A percentile compares a stretch with the other conserved stretches of the same genome.
These are phyloP conservation scores for Entonaema liquescens DNA, from an alignment of 495 filamentous ascomycete species.

Conservation along the genomic window DNA sequence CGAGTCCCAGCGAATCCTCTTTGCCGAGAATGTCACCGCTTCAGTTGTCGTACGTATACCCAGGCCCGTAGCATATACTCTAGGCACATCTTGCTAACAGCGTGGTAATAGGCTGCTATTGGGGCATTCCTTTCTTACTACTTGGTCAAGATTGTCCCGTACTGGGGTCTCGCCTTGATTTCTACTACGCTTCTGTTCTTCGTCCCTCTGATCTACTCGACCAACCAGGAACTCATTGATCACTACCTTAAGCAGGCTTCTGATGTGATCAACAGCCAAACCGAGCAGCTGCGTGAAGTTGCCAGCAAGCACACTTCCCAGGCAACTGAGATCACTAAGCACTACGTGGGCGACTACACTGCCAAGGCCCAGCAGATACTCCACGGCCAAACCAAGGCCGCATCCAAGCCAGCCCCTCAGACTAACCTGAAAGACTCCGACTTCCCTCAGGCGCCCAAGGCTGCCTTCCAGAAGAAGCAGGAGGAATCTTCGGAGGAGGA, in stretches of 20 bases:
- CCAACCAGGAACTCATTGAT: conserved; percentile 95
- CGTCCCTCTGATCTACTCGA: conserved; percentile 87
- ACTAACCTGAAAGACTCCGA: conserved; percentile 57
- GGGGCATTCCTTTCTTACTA: conserved; percentile 88
- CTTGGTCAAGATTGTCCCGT: conserved; percentile 90
- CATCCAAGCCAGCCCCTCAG: conserved; percentile 42
- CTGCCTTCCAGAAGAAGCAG: conserved; percentile 34
- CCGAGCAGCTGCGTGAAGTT: conserved; percentile 78
- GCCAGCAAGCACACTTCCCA: conserved; percentile 83
- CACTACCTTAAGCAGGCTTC: conserved; percentile 75
- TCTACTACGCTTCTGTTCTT: conserved; percentile 80
- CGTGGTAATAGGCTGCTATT: conserved; percentile 70
- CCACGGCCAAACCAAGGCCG: conserved; percentile 54
- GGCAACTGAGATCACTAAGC: conserved; percentile 77
- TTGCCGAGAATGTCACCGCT: conserved; percentile 88
- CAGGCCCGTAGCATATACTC: background rate
- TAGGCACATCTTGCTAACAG: conserved; percentile 22
- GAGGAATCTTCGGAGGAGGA: conserved; percentile 32
- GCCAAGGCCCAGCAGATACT: conserved; percentile 81
- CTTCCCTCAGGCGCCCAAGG: conserved; percentile 70
- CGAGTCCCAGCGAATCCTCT: conserved; percentile 93
- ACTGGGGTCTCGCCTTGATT: conserved; percentile 90
- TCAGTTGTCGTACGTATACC: conserved; percentile 76
- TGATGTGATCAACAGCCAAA: conserved; percentile 80
- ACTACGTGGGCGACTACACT: conserved; percentile 84